These are phyloP conservation scores for Coniella lustricola DNA, from an alignment of 2,329 filamentous ascomycete species.

Conservation along the genomic window DNA sequence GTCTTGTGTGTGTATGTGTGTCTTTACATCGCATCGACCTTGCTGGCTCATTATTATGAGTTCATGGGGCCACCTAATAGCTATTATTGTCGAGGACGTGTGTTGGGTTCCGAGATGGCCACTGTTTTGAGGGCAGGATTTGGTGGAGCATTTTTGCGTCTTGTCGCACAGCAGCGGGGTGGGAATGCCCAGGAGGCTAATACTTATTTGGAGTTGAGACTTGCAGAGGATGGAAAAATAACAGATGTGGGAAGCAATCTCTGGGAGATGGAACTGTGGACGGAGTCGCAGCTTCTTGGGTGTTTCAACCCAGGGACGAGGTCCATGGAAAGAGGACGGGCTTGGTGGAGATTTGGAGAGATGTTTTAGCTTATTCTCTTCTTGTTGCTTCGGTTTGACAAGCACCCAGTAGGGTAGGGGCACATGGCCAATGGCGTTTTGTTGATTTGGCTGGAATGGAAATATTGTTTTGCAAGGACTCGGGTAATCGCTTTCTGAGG, in stretches of 20 bases:
- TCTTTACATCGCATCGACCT: slow-evolving; percentile 23
- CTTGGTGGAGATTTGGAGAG: not conserved
- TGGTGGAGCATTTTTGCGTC: slow-evolving; percentile 5
- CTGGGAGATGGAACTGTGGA: slow-evolving; percentile 14
- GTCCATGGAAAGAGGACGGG: no score
- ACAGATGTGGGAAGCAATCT: slow-evolving; percentile 15
- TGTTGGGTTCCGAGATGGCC: slow-evolving; percentile 1
- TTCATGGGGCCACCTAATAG: slow-evolving; percentile 15
- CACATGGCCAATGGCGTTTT: not conserved
- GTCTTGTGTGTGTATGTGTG: slow-evolving; percentile 21
- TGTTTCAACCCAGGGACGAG: no score
- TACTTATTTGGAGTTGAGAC: slow-evolving; percentile 2
- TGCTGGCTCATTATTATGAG: slow-evolving; percentile 24
- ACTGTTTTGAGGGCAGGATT: not conserved
- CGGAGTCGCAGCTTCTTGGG: not conserved
- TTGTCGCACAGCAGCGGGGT: slow-evolving; percentile 8
- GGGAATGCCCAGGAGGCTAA: slow-evolving; percentile 25
- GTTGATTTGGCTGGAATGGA: not conserved
- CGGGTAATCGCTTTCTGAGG: not conserved
- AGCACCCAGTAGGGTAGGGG: not conserved
- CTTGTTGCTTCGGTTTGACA: not conserved
- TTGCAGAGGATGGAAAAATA: slow-evolving; percentile 20
- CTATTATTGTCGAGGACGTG: slow-evolving; percentile 15
- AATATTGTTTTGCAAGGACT: not conserved
- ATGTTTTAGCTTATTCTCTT: not conserved